These are phyloP conservation scores for Excoecaria cochinchinensis DNA, from an alignment of 345 rosid species.

Conservation along the genomic window DNA sequence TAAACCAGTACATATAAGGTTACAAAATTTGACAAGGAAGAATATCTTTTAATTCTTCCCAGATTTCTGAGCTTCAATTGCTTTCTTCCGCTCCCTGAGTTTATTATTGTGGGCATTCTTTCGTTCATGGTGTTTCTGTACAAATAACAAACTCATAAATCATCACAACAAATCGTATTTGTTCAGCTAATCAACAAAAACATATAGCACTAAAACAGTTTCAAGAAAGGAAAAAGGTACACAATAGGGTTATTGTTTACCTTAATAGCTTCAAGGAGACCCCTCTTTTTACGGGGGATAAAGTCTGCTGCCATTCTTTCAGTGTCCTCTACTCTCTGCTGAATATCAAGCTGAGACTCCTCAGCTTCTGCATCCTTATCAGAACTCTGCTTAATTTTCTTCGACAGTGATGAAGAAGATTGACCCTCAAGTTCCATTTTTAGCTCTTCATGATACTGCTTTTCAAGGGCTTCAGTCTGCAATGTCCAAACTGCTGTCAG, in stretches of 20 bases:
- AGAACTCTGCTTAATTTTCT: constrained; percentile 26
- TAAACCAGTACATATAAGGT: background rate
- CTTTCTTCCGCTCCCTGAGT: constrained; percentile 61
- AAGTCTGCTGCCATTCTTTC: constrained; percentile 34
- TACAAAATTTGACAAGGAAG: background rate
- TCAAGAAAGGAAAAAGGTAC: background rate
- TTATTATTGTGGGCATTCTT: constrained; percentile 37
- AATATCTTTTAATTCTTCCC: constrained; percentile 23
- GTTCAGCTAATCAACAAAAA: background rate
- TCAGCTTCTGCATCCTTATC: constrained; percentile 32
- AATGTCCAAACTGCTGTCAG: constrained; percentile 17
- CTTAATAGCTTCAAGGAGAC: constrained; percentile 62
- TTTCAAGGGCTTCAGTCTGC: constrained; percentile 71
- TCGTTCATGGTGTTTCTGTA: constrained; percentile 47
- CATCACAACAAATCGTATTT: background rate
- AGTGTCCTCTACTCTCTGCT: constrained; percentile 44
- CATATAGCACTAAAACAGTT: background rate
- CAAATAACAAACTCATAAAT: background rate
- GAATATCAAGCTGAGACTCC: constrained; percentile 35
- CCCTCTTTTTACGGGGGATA: constrained; percentile 72
- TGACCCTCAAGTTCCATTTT: constrained; percentile 57
- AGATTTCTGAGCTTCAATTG: constrained; percentile 25
- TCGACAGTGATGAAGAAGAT: constrained; percentile 22
- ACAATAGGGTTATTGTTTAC: constrained; percentile 32
- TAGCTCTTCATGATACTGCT: constrained; percentile 82